Percentiles rank a stretch among this genome's conserved stretches.
phyloP scores from a whole-genome alignment of 1,139 yeast genomes.

The Yamadazyma buinensis region DNA sequence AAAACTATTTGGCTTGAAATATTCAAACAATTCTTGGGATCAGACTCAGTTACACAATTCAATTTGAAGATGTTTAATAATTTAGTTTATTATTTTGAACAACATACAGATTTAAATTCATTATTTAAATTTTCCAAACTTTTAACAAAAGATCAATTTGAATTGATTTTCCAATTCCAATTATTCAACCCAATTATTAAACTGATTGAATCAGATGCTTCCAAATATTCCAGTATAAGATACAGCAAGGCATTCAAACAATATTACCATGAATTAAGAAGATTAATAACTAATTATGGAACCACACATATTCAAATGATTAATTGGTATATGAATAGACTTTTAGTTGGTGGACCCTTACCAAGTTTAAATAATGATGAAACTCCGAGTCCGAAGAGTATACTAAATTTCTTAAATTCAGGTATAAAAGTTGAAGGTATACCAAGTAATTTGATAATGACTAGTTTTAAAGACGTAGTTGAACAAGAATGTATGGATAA shows the following conservation, averaged over 20 bases:
- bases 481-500: constrained; percentile 24
- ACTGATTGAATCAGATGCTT: constrained; percentile 13
- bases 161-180: constrained; percentile 22
- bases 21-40: constrained; percentile 10
- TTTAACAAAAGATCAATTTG: constrained; percentile 6
- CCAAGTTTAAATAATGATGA: constrained; percentile 1
- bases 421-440: constrained; percentile 22
- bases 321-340: constrained; percentile 26
- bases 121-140: constrained; percentile 1
- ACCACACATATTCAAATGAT: constrained; percentile 8
- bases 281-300: not conserved
- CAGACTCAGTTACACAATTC: not conserved
- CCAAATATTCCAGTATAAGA: not conserved
- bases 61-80: constrained; percentile 3
- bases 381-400: constrained; percentile 4
- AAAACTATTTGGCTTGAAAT: constrained; percentile 10
- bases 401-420: not conserved
- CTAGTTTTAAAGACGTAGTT: constrained; percentile 39
- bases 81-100: constrained; percentile 1
- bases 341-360: constrained; percentile 3
- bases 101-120: not conserved
- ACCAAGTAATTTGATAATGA: constrained; percentile 26
- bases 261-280: constrained; percentile 14
- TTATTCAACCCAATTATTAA: constrained; percentile 25
- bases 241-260: constrained; percentile 10